These are phyloP conservation scores for Kandelia obovata DNA, from an alignment of 345 rosid species.

Conservation along the genomic window DNA sequence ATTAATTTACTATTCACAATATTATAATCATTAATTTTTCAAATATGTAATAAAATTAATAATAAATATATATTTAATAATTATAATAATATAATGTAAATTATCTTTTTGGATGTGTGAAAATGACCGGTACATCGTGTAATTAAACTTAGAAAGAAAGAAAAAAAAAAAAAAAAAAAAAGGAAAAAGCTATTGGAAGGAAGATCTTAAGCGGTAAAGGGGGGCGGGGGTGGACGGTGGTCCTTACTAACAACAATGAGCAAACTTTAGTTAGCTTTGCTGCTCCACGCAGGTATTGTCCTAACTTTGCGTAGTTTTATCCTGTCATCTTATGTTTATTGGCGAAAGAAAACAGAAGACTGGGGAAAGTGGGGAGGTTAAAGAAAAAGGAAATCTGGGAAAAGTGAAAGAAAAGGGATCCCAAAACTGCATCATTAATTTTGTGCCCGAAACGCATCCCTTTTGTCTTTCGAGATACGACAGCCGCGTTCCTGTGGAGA, in stretches of 20 bases:
- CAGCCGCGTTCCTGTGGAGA: not conserved
- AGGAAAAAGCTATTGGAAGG: not conserved
- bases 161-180: not conserved
- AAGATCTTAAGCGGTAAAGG: not conserved
- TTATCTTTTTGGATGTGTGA: too few relatives aligned
- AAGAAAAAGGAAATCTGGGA: conserved; percentile 19
- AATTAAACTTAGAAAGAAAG: too few relatives aligned
- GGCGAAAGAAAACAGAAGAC: conserved; percentile 13
- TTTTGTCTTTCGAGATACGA: conserved; percentile 12
- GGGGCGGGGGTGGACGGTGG: not conserved
- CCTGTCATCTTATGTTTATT: not conserved
- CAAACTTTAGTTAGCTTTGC: not conserved
- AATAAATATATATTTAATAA: too few relatives aligned
- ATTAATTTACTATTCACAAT: too few relatives aligned
- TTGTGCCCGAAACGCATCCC: conserved; percentile 10
- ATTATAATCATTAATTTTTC: too few relatives aligned
- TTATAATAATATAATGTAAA: too few relatives aligned
- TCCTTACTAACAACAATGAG: conserved; percentile 1
- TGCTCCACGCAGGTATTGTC: conserved; percentile 10
- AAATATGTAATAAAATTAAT: too few relatives aligned
- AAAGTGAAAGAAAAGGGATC: conserved; percentile 18
- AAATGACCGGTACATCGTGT: too few relatives aligned
- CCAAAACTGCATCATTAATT: conserved; percentile 3
- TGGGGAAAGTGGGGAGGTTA: not conserved
- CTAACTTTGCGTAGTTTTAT: conserved; percentile 13